Evolutionary conservation across 805 yeast species (phyloP), one percentile per base, ranked within the genome.

Genomic region (Cyberlindnera maclurae): DNA sequence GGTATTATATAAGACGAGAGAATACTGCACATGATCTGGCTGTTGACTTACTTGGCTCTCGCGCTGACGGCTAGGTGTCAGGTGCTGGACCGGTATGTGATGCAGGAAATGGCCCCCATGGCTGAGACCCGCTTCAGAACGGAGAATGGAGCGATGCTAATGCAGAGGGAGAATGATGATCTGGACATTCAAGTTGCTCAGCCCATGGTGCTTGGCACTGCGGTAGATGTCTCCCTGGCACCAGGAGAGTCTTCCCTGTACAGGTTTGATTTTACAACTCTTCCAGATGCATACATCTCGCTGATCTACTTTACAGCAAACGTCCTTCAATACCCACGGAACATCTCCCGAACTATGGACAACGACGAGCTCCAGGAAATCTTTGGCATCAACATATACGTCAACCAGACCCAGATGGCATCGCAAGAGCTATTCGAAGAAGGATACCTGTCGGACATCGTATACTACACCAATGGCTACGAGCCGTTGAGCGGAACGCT

Each of bases 261-360:
- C 16, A 42, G 44, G 2, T 52, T 34, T 20, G 39, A 47, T 24
- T 52, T 47, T 41, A 40, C 47, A 5, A 46, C 49, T 2, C 5
- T 29, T 1, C 28, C 9, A 9, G 31, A 6, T 1, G 4, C 30
- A 5, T 36, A 31, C 24, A 29, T 48, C 33, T 37, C 43, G 15
- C 4, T 31, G 15, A 36, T 16, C 37, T 37, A 36, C 40, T 16
- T 46, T 35, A 35, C 45, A 36, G 47, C 45, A 31, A 38, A 48
- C 37, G 17, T 45, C 32, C 31, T 26, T 15, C 4, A 34, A 22
- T 33, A 38, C 27, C 54, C 54, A 3, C 36, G 34, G 26, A 29
- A 26, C 6, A 12, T 10, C 4, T 22, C 37, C n/a, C 16, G 29
- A 3, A 9, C 13, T 5, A 18, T 36, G 40, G 15, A 32, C 9